Base-by-base conservation (phyloP, 2,329 filamentous ascomycete genomes). In the Blumeriella jaapii region DNA sequence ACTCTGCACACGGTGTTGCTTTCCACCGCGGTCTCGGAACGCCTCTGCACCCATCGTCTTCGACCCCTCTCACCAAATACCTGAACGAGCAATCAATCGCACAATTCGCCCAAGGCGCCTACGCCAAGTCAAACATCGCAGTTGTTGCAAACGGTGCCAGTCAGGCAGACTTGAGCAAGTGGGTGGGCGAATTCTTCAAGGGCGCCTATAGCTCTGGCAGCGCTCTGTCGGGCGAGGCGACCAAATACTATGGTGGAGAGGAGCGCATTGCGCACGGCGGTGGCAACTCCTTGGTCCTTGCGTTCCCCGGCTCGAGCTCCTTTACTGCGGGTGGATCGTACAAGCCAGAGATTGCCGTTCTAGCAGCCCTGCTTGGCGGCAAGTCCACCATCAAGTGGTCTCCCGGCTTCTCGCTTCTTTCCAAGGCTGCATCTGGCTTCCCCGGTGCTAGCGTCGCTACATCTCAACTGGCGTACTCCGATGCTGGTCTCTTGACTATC, bases 321-420 rank as follows among this genome's bases (percentile, higher is more conserved):
- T 73, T 73, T 54, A 78, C 74, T 24, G 59, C 67, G 31, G 70
- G 71, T 51, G 68, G 69, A 46, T 76, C 75, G 53, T 85, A 83
- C 69, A 93, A 94, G 69, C 83, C 91, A 37, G 87, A 95, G 64
- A 74, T 85, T 46, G 74, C 81, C 45, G 86, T 98, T 45, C 78
- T 98, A 38, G 76, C 82, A 39, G 77, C 86, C 46, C 78, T 98
- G 13, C 81, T 98, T 34, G 91, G 91, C 56, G 91, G 89, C 43
- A 67, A 93, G 62, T 82, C 86, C 36, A 81, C 68, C 61, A 86
- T 96, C 69, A 98, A 96, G 70, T 98, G 89, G 89, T 79, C 84
- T 34, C 66, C 84, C 45, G 91, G 91, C 52, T 96, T 94, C 71
- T 89, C 83, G 40, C 71, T 95, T 43, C 74, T 98, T 41, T 72